phyloP scores from a whole-genome alignment of 2,329 filamentous ascomycete species.

The Arthrobotrys entomopaga region DNA sequence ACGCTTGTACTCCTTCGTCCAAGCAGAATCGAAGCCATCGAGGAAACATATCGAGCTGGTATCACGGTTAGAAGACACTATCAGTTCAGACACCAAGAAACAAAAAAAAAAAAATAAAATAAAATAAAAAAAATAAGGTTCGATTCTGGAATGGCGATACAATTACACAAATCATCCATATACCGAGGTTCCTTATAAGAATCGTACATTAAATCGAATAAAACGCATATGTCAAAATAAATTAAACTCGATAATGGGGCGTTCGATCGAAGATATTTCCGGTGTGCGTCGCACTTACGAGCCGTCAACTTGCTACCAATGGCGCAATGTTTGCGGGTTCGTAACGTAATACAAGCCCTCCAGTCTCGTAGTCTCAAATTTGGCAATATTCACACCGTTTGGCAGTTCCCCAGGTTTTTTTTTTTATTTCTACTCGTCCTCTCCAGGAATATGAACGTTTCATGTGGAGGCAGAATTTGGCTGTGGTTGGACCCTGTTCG shows the following conservation, averaged over 20 bases:
- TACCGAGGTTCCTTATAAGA: constrained; percentile 23
- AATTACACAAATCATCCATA: constrained; percentile 15
- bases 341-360: constrained; percentile 51
- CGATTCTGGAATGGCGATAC: constrained; percentile 1
- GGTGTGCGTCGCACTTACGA: constrained; percentile 43
- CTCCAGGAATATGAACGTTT: constrained; percentile 41
- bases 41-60: constrained; percentile 3
- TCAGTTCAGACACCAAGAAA: neutral
- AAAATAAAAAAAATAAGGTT: neutral
- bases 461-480: constrained; percentile 40
- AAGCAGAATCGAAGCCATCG: constrained; percentile 2
- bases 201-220: neutral
- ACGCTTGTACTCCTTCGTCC: constrained; percentile 29
- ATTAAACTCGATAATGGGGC: constrained; percentile 17
- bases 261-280: constrained; percentile 37
- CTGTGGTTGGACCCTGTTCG: constrained; percentile 32
- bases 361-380: constrained; percentile 24
- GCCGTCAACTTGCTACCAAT: constrained; percentile 53
- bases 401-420: constrained; percentile 42
- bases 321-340: constrained; percentile 52
- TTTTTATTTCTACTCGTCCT: neutral
- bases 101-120: too few relatives aligned
- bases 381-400: constrained; percentile 30
- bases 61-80: constrained; percentile 19
- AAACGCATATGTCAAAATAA: constrained; percentile 42